Percentiles rank a stretch among this genome's conserved stretches.
phyloP scores from a whole-genome alignment of 202 grass and related monocot genomes.

The Hordeum pubiflorum region DNA sequence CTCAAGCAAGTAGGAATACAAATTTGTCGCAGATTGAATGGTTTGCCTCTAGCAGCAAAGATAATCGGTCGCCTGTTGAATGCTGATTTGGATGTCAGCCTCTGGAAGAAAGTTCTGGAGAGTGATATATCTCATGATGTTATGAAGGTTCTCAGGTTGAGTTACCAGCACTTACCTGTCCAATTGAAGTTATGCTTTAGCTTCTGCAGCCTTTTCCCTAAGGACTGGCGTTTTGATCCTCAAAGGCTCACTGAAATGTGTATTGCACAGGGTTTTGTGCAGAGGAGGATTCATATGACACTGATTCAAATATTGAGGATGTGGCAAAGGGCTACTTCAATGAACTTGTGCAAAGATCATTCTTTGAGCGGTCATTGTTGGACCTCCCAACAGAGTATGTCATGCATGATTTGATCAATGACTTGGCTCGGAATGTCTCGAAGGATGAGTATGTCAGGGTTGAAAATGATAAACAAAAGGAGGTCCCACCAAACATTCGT shows the following conservation, averaged over 20 bases:
- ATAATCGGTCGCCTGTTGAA: neutral
- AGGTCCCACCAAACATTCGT: neutral
- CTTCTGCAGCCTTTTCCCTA: constrained; percentile 5
- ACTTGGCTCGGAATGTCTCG: neutral
- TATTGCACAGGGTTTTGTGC: neutral
- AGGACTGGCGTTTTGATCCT: neutral
- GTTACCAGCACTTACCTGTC: neutral
- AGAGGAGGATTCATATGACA: constrained; percentile 3
- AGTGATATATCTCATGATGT: neutral
- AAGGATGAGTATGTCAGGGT: neutral
- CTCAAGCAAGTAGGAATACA: neutral
- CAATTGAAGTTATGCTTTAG: constrained; percentile 1
- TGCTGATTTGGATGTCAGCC: neutral
- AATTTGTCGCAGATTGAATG: constrained; percentile 7
- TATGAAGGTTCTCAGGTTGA: constrained; percentile 13
- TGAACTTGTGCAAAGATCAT: constrained; percentile 11
- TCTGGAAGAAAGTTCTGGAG: neutral
- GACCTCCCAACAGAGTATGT: neutral
- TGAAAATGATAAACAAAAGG: neutral
- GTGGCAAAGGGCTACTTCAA: neutral
- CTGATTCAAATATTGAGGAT: neutral
- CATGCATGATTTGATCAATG: constrained; percentile 18
- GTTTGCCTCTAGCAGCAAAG: neutral
- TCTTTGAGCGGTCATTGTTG: neutral
- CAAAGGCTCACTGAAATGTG: neutral